Percentiles rank a stretch among this genome's conserved stretches.
Conservation (phyloP, 345 rosid genomes). For the Eucalyptus marginata region DNA sequence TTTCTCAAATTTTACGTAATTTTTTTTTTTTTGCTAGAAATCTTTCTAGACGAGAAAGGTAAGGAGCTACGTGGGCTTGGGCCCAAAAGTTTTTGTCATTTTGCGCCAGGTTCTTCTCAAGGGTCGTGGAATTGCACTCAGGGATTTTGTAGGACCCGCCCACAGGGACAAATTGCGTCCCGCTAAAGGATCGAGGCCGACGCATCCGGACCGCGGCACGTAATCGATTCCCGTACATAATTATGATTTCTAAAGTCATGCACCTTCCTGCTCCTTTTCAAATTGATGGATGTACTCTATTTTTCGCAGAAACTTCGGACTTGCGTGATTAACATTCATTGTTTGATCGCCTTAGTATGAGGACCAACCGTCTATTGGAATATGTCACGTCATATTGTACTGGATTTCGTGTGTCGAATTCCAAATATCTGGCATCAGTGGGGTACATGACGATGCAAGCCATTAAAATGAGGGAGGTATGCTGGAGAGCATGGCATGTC, state of each 20-base stretch:
- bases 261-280: neutral
- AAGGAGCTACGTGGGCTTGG: neutral
- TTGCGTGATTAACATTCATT: neutral
- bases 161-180: neutral
- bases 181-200: neutral
- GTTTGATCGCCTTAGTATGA: neutral
- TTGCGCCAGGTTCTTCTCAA: neutral
- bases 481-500: neutral
- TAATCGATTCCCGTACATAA: neutral
- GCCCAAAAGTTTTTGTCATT: neutral
- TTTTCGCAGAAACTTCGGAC: neutral
- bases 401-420: neutral
- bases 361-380: neutral
- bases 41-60: neutral
- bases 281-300: neutral
- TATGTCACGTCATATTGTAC: neutral
- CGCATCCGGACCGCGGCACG: neutral
- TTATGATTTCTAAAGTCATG: neutral
- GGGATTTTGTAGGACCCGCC: neutral
- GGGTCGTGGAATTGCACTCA: neutral
- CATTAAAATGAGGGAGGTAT: neutral
- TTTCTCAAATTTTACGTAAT: neutral
- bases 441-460: fast-evolving
- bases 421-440: neutral
- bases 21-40: neutral